Percentiles rank a stretch among this genome's conserved stretches.
Conservation (phyloP, 495 filamentous ascomycete genomes). For the Cercophora sp. region DNA sequence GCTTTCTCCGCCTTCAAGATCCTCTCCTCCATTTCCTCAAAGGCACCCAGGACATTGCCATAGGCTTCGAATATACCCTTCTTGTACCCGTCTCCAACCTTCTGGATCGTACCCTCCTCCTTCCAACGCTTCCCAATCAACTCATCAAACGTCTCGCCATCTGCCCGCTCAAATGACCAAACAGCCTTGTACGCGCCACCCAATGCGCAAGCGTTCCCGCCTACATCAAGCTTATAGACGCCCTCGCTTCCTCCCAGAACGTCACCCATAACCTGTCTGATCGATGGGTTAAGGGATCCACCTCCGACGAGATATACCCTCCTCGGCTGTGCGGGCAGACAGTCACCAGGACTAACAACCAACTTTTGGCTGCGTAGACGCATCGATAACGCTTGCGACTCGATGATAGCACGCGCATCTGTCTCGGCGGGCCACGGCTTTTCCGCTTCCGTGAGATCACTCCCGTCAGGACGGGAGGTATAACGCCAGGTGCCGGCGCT, state of each 20-base stretch:
- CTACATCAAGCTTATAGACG: constrained; percentile 86
- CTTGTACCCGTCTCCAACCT: constrained; percentile 77
- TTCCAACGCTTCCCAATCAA: constrained; percentile 78
- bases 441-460: constrained; percentile 42
- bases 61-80: constrained; percentile 70
- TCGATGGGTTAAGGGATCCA: constrained; percentile 81
- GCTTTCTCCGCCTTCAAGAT: constrained; percentile 55
- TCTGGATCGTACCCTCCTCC: constrained; percentile 76
- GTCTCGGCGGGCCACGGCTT: constrained; percentile 42
- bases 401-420: constrained; percentile 86
- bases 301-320: constrained; percentile 93
- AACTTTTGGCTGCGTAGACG: constrained; percentile 76
- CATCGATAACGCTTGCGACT: constrained; percentile 87
- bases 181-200: constrained; percentile 96
- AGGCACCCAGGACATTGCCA: constrained; percentile 68
- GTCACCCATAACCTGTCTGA: constrained; percentile 74
- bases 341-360: constrained; percentile 51
- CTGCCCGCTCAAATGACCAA: constrained; percentile 73
- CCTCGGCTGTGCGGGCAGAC: constrained; percentile 75
- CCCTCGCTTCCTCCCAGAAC: constrained; percentile 86
- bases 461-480: constrained; percentile 55
- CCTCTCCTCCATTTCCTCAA: constrained; percentile 71
- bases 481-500: constrained; percentile 79
- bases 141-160: constrained; percentile 78
- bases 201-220: constrained; percentile 92